Evolutionary conservation across 2,329 filamentous ascomycete species (phyloP).

Genomic region (Lasiodiplodia gonubiensis): DNA sequence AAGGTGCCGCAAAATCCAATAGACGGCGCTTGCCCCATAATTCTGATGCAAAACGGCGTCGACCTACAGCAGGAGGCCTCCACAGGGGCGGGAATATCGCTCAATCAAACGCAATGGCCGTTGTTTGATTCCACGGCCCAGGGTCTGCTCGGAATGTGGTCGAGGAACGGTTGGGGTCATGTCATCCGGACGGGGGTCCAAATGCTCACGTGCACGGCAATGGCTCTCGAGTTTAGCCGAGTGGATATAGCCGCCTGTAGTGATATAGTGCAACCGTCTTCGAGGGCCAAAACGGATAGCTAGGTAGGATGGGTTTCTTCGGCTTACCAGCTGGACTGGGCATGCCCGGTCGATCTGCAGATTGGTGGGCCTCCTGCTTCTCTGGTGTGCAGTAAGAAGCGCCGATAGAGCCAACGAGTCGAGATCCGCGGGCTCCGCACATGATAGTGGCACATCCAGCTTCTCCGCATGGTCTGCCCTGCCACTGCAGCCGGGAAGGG

Average conservation of each 20-base stretch:
- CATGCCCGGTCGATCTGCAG: not conserved
- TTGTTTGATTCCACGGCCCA: not conserved
- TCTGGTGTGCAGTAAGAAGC: conserved; percentile 5
- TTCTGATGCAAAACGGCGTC: conserved; percentile 3
- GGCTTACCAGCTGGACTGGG: not conserved
- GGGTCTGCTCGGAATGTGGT: not conserved
- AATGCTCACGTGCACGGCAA: not conserved
- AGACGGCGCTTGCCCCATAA: conserved; percentile 5
- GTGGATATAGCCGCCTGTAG: not conserved
- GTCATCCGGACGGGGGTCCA: not conserved
- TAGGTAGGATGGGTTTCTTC: not conserved
- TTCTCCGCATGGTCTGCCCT: conserved; percentile 24
- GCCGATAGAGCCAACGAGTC: not conserved
- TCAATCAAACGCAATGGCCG: conserved; percentile 1
- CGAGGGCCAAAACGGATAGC: not conserved
- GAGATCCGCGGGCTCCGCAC: conserved; percentile 23
- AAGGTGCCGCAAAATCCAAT: conserved; percentile 5
- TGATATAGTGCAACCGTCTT: not conserved
- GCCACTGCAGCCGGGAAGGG: conserved; percentile 16
- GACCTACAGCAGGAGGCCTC: not conserved
- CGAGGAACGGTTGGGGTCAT: not conserved
- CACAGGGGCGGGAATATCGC: not conserved
- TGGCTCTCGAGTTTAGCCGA: not conserved
- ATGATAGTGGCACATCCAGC: conserved; percentile 19
- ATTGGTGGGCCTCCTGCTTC: not conserved